Conservation (phyloP, 2,329 filamentous ascomycete genomes). For the Dendrostoma leiphaemia region DNA sequence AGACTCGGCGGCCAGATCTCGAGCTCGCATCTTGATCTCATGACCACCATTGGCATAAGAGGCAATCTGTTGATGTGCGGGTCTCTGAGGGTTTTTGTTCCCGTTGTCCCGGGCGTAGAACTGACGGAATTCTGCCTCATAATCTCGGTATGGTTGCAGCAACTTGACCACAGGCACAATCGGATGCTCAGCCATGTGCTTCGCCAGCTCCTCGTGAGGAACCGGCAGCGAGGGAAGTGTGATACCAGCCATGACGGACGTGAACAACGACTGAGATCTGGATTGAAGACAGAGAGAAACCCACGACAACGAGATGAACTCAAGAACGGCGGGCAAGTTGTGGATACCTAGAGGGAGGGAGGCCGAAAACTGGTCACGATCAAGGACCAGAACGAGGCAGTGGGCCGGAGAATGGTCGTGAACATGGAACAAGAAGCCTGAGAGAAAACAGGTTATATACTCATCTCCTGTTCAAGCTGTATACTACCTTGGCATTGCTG, state of each 20-base stretch:
- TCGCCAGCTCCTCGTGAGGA: conserved; percentile 42
- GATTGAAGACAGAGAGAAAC: background rate
- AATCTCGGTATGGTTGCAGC: conserved; percentile 64
- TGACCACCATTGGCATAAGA: conserved; percentile 59
- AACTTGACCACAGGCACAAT: conserved; percentile 55
- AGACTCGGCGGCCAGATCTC: conserved; percentile 56
- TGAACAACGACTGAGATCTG: background rate
- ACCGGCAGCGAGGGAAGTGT: conserved; percentile 46
- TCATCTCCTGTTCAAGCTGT: no score
- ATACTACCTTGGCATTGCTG: no score
- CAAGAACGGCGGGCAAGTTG: no score
- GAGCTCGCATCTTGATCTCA: conserved; percentile 60
- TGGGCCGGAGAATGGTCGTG: no score
- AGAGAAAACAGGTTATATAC: no score
- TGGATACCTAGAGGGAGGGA: no score
- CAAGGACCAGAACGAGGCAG: no score
- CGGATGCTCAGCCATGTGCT: conserved; percentile 54
- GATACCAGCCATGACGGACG: conserved; percentile 33
- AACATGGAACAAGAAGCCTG: no score
- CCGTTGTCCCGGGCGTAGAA: conserved; percentile 67
- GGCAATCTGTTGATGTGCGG: conserved; percentile 63
- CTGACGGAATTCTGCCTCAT: conserved; percentile 64
- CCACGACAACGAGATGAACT: background rate
- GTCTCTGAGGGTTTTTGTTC: conserved; percentile 55
- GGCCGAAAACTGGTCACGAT: no score